Evolutionary conservation across 2,329 filamentous ascomycete species (phyloP).

Genomic region (Zymoseptoria crescenta): DNA sequence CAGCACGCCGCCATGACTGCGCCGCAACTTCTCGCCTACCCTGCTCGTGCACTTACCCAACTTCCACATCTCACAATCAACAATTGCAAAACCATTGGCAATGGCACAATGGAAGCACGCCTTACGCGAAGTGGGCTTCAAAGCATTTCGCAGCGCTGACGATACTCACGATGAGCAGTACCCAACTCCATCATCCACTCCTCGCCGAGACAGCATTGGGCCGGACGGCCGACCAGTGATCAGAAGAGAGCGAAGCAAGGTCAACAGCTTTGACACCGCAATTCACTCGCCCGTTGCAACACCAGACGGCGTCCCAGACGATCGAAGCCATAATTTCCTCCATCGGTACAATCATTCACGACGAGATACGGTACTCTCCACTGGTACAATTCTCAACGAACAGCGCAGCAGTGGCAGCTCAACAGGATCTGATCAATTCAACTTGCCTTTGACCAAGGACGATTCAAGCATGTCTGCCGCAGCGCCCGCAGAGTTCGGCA

Average conservation of each 20-base stretch:
- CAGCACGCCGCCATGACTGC: not conserved
- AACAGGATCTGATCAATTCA: conserved; percentile 10
- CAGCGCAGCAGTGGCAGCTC: conserved; percentile 8
- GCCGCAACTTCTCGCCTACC: not conserved
- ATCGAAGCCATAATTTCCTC: conserved; percentile 22
- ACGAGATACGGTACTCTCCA: conserved; percentile 7
- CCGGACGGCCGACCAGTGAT: not conserved
- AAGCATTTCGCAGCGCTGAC: conserved; percentile 19
- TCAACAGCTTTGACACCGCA: conserved; percentile 18
- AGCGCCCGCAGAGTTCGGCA: conserved; percentile 9
- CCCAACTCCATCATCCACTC: conserved; percentile 15
- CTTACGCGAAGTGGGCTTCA: conserved; percentile 12
- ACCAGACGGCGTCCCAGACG: conserved; percentile 8
- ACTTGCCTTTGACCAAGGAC: conserved; percentile 17
- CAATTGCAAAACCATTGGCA: not conserved
- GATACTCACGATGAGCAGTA: conserved; percentile 17
- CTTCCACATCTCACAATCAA: not conserved
- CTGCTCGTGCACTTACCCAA: not conserved
- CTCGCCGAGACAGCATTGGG: not conserved
- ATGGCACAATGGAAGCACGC: not conserved
- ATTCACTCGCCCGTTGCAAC: conserved; percentile 11
- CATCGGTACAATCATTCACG: conserved; percentile 12
- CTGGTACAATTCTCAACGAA: conserved; percentile 3
- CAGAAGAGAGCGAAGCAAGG: conserved; percentile 14
- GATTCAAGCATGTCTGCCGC: conserved; percentile 11